phyloP scores from a whole-genome alignment of 306 rosid genomes.

The Comarum palustre region DNA sequence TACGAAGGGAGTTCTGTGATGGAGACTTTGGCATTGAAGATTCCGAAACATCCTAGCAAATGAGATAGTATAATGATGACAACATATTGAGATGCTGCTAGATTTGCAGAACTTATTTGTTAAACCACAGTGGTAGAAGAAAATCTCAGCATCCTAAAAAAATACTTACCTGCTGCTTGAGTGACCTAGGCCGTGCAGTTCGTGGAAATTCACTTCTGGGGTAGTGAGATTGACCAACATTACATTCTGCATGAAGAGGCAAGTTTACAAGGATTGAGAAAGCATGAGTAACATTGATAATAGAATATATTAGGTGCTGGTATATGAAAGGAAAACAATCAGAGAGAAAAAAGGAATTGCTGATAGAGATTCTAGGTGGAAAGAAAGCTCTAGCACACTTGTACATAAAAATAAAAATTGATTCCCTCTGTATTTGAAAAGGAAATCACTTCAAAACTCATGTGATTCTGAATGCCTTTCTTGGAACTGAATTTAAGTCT shows the following conservation, averaged over 20 bases:
- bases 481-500: not conserved
- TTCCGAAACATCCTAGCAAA: constrained; percentile 42
- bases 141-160: constrained; percentile 23
- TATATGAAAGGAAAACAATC: not conserved
- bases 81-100: not conserved
- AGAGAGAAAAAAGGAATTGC: not conserved
- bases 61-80: not conserved
- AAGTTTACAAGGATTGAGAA: constrained; percentile 19
- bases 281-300: not conserved
- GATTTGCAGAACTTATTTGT: not conserved
- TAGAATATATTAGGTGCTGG: constrained; percentile 1
- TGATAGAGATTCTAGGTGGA: not conserved
- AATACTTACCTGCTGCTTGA: constrained; percentile 54
- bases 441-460: constrained; percentile 1
- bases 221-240: constrained; percentile 62
- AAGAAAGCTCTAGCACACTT: not conserved
- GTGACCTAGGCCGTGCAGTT: constrained; percentile 33
- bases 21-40: constrained; percentile 35
- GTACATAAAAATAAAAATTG: not conserved
- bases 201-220: constrained; percentile 61
- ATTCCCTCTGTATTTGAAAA: not conserved
- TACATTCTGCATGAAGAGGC: constrained; percentile 52
- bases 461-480: not conserved
- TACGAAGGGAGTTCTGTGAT: constrained; percentile 30
- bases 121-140: not conserved